These are phyloP conservation scores for Nicotiana tabacum DNA, from an alignment of 257 asterid genomes.

Conservation along the genomic window DNA sequence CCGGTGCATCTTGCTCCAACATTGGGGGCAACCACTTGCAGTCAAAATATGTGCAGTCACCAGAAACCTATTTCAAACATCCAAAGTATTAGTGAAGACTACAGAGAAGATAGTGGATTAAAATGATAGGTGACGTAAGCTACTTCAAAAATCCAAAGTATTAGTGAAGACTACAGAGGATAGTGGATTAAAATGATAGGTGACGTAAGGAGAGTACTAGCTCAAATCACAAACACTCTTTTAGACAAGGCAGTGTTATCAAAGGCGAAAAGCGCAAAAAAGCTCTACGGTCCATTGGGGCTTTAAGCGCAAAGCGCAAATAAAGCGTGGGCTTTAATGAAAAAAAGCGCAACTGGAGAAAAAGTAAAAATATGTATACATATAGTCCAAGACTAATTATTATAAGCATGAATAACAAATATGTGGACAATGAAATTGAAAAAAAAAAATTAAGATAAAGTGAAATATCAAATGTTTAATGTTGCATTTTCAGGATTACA, in stretches of 20 bases:
- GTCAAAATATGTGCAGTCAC: constrained; percentile 93
- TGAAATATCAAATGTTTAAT: no score
- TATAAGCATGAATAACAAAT: no score
- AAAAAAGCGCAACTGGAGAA: no score
- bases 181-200: not conserved
- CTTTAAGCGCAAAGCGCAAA: no score
- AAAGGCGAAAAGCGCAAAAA: no score
- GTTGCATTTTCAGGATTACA: no score
- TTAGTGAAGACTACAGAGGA: not conserved
- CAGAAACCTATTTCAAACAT: constrained; percentile 58
- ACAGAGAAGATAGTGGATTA: not conserved
- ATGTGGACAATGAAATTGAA: no score
- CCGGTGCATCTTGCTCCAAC: constrained; percentile 44
- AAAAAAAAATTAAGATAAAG: no score
- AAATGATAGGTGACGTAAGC: not conserved
- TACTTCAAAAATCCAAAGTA: not conserved
- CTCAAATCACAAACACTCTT: not conserved
- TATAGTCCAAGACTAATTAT: no score
- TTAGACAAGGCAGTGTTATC: not conserved
- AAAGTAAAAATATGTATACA: no score
- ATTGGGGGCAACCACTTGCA: constrained; percentile 65
- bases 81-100: not conserved
- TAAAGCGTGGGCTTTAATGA: no score
- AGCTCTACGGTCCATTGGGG: no score
- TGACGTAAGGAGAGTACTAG: not conserved